Conservation (phyloP, 108 stramenopile genomes). For the Skeletonema marinoi region DNA sequence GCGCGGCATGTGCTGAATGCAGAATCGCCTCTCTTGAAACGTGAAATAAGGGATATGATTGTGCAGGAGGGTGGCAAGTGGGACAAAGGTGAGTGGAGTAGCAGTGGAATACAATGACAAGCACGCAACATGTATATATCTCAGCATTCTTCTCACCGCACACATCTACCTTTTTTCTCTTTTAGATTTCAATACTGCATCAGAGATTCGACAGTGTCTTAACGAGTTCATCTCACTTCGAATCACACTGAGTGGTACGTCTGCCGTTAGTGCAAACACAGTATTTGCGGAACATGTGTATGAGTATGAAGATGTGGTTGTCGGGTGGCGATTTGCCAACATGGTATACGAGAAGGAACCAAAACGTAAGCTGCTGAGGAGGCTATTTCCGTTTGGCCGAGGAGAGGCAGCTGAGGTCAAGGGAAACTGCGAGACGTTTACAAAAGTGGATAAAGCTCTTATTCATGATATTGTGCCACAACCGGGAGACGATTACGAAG, state of each 20-base stretch:
- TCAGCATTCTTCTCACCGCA: neutral
- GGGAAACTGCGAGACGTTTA: neutral
- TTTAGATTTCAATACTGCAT: slow-evolving; percentile 21
- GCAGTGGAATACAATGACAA: too few relatives aligned
- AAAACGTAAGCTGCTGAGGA: neutral
- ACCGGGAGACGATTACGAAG: slow-evolving; percentile 23
- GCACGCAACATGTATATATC: too few relatives aligned
- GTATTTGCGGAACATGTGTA: slow-evolving; percentile 31
- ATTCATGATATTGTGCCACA: slow-evolving; percentile 31
- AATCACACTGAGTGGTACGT: slow-evolving; percentile 30
- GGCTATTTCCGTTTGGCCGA: neutral
- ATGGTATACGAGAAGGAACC: slow-evolving; percentile 21
- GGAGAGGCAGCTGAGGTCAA: neutral
- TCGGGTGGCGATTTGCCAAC: slow-evolving; percentile 36
- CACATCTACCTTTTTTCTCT: neutral
- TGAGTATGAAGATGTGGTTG: slow-evolving; percentile 29
- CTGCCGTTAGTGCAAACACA: slow-evolving; percentile 17
- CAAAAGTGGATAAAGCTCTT: slow-evolving; percentile 24
- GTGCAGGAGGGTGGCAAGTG: slow-evolving; percentile 19
- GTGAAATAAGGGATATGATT: slow-evolving; percentile 30
- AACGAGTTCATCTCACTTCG: slow-evolving; percentile 29
- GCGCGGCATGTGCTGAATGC: slow-evolving; percentile 25
- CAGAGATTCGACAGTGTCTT: slow-evolving; percentile 21
- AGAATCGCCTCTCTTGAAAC: slow-evolving; percentile 25
- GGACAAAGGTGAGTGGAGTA: slow-evolving; percentile 18